Evolutionary conservation across 345 rosid genomes (phyloP).

Genomic region (Euphorbia pulcherrima): DNA sequence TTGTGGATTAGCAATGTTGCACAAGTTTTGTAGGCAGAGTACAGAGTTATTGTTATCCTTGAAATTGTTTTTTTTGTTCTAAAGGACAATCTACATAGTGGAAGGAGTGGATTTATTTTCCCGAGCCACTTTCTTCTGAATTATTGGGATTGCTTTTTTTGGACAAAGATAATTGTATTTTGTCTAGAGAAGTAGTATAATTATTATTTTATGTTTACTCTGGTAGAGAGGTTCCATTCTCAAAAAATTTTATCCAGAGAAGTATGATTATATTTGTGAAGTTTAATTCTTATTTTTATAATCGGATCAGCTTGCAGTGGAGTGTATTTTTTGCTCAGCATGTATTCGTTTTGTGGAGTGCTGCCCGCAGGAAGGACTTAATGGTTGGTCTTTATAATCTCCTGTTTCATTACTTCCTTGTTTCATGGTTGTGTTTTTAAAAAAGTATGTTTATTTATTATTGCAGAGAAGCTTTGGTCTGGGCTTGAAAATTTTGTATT

Average conservation of each 20-base stretch:
- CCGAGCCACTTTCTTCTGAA: background rate
- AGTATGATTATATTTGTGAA: slow-evolving; percentile 10
- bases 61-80: background rate
- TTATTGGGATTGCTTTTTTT: background rate
- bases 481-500: slow-evolving; percentile 98
- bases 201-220: background rate
- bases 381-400: slow-evolving; percentile 51
- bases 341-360: slow-evolving; percentile 97
- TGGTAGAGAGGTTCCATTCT: background rate
- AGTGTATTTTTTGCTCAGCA: slow-evolving; percentile 98
- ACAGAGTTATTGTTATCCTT: background rate
- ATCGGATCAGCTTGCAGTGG: slow-evolving; percentile 86
- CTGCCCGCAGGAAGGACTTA: slow-evolving; percentile 97
- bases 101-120: background rate
- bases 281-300: slow-evolving; percentile 21
- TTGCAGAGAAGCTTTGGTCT: slow-evolving; percentile 96
- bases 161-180: background rate
- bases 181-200: background rate
- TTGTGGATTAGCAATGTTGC: background rate
- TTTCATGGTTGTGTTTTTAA: slow-evolving; percentile 15
- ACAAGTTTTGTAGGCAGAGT: background rate
- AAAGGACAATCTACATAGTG: background rate
- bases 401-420: slow-evolving; percentile 20
- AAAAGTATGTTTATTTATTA: slow-evolving; percentile 18
- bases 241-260: background rate